A percentile compares a stretch with the other conserved stretches of the same genome.
These are phyloP conservation scores for Boletellus ananas DNA, from an alignment of 768 basidiomycete species.

Conservation along the genomic window DNA sequence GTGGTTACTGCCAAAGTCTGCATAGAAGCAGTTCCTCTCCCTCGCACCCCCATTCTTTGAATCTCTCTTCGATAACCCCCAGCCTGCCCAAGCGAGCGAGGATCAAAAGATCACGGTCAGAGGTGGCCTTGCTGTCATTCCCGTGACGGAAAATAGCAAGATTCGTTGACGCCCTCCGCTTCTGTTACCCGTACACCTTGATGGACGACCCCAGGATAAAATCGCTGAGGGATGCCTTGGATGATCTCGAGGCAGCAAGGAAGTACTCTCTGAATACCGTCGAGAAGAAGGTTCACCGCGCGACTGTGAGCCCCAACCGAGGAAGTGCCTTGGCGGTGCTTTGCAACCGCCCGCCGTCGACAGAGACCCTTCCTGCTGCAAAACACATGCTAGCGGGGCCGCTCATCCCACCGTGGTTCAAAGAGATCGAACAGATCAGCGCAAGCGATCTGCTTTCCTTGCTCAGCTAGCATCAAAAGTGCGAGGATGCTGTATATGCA, in stretches of 20 bases:
- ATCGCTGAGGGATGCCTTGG: neutral
- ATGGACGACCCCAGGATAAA: conserved; percentile 3
- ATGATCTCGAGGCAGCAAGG: conserved; percentile 11
- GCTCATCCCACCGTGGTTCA: conserved; percentile 17
- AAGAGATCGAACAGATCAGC: conserved; percentile 27
- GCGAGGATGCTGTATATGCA: conserved; percentile 7
- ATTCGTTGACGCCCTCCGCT: conserved; percentile 20
- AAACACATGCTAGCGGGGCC: conserved; percentile 24
- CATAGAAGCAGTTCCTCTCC: neutral
- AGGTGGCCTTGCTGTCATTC: too few relatives aligned
- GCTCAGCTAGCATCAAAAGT: conserved; percentile 18
- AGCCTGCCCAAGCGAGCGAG: neutral
- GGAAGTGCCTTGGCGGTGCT: conserved; percentile 23
- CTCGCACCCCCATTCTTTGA: conserved; percentile 33
- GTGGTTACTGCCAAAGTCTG: too few relatives aligned
- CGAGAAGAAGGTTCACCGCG: conserved; percentile 14
- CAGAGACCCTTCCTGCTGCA: conserved; percentile 27
- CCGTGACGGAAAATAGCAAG: too few relatives aligned
- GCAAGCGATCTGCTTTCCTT: conserved; percentile 22
- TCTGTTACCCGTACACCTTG: conserved; percentile 16
- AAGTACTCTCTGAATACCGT: conserved; percentile 16
- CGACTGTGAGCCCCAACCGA: conserved; percentile 21
- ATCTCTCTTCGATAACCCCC: conserved; percentile 30
- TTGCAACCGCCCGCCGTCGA: conserved; percentile 29
- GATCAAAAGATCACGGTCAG: too few relatives aligned